These are phyloP conservation scores for Gamsiella multidivaricata DNA, from an alignment of 192 early-diverging fungal genomes.

Conservation along the genomic window DNA sequence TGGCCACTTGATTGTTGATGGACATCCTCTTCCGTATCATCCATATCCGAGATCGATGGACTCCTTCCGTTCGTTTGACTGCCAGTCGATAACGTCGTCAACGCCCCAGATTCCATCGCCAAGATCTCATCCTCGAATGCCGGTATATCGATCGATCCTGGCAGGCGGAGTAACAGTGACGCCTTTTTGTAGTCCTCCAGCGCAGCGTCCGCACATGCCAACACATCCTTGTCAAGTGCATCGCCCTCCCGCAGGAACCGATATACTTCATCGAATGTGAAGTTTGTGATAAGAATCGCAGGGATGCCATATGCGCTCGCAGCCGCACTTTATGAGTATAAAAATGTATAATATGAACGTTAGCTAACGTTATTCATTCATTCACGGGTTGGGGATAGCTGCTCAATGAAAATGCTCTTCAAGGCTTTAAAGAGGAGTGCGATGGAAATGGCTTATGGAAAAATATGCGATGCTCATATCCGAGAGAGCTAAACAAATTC, in stretches of 20 bases:
- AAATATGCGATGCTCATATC: no score
- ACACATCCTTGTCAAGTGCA: conserved; percentile 55
- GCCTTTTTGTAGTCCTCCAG: conserved; percentile 65
- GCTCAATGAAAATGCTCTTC: neutral
- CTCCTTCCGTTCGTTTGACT: conserved; percentile 1
- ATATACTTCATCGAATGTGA: conserved; percentile 72
- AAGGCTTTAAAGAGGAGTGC: no score
- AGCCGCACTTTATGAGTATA: conserved; percentile 58
- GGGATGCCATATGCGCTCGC: conserved; percentile 62
- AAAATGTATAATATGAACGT: neutral
- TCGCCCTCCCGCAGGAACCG: conserved; percentile 64
- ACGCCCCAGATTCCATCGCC: conserved; percentile 15
- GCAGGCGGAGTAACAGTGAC: conserved; percentile 60
- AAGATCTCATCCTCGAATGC: conserved; percentile 60
- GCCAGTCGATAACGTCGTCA: neutral
- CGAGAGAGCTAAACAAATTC: no score
- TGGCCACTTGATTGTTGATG: neutral
- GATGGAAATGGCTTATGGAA: no score
- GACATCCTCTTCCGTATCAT: conserved; percentile 22
- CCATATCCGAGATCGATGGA: conserved; percentile 33
- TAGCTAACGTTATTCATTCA: no score
- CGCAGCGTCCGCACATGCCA: conserved; percentile 48
- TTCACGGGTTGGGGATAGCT: no score
- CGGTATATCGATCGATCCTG: conserved; percentile 68
- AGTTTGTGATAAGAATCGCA: conserved; percentile 67